Evolutionary conservation across 2,329 filamentous ascomycete genomes (phyloP), one percentile per base, ranked within the genome.

Genomic region (Iodosphaeria phyllophila): DNA sequence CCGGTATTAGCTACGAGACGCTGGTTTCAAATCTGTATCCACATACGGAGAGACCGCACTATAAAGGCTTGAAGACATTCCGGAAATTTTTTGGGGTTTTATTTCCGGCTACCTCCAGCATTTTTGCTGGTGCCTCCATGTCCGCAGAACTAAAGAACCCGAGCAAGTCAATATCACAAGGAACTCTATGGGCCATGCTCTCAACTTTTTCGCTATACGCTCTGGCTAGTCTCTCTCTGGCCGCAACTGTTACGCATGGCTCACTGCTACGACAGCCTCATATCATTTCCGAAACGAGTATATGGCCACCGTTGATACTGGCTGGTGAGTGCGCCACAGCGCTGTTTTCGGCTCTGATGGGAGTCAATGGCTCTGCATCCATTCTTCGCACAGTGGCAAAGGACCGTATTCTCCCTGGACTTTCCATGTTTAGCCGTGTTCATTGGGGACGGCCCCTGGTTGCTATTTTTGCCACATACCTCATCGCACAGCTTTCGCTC

Each of bases 271-370:
- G 54, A 18, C 76, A 84, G 39, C 61, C 73, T 20, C 89, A 91
- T 40, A 67, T 91, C 24, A 76, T 92, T 24, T 75, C 83, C 38
- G 59, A 80, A 30, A 76, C 70, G n/a, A 91, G 75, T 39, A 39
- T 83, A n/a, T 89, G 75, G 10, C 63, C 68, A 1, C 55, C 68
- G 3, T 42, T 89, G 5, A 71, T 92, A 14, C 61, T 92, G 3
- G 66, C 80, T 2, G 82, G 82, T 29, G 82, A 92, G 46, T 74
- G 83, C 36, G 74, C 80, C 3, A 78, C 78, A 2, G 74, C 75
- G 1, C 72, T 84, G 38, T 92, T 92, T 51, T 91, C 80, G 0
- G 73, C 78, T 4, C 47, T 92, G 25, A 91, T 92, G 75, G 82
- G 82, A 4, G 64, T 92, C 19, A 79, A 91, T 33, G 80, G 78